Evolutionary conservation across 2,329 filamentous ascomycete species (phyloP), one percentile per base, ranked within the genome.

Genomic region (Rhinocladiella similis): DNA sequence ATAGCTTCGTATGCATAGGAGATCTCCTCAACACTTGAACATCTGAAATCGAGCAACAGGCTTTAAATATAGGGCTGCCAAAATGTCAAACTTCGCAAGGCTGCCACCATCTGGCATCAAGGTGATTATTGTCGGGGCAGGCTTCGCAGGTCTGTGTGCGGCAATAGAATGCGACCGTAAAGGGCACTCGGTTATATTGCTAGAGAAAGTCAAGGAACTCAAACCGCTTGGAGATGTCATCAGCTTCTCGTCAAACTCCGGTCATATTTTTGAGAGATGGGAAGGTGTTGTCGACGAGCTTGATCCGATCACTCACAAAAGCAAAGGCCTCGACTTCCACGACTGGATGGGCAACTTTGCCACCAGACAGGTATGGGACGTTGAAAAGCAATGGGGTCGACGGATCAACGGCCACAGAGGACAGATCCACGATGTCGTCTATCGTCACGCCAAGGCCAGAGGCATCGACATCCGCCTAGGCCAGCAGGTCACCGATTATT

Each of bases 61-160:
- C 10, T 14, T 5, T 16, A 9, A 3, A 41, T 7, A 19, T 6
- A 18, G 2, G n/a, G 14, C 27, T n/a, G n/a, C 42, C 13, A 20
- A 52, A 14, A 62, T 59, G 59, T 29, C 59, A 48, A 50, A 41
- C 27, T 62, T 54, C 50, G 41, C 56, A 27, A 59, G 54, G 53
- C 51, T 62, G 5, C 64, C 70, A 9, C 63, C 71, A 3, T 73
- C 74, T n/a, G 75, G 74, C 51, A 75, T 80, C 65, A 73, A 72
- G 38, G 76, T 83, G 27, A 69, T 82, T 29, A 77, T 83, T 47
- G 78, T 83, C 5, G 81, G 81, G 73, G 56, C 67, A 35, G 70
- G 70, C 3, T 70, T 72, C 41, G 70, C 67, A 14, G 70, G 70
- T 4, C 61, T 72, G 10, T 66, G 69, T 29, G 70, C 70, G 3